Percentiles rank a stretch among this genome's conserved stretches.
Evolutionary conservation across 2,329 filamentous ascomycete genomes (phyloP).

Genomic region (Simplicillium aogashimaense): DNA sequence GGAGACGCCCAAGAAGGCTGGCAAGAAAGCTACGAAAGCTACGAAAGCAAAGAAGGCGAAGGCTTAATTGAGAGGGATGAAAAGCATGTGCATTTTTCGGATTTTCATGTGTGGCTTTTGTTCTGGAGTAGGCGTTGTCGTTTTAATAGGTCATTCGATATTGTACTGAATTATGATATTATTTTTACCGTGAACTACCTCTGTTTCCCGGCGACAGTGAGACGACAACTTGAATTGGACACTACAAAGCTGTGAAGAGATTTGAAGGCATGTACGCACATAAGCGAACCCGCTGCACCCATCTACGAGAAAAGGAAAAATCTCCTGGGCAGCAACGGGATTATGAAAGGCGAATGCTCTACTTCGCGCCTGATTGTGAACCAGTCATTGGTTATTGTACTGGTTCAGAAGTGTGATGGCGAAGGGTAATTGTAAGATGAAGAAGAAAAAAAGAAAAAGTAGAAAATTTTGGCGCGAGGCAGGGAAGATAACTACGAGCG

Average conservation of each 20-base stretch:
- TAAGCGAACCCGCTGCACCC: conserved; percentile 52
- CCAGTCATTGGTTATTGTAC: conserved; percentile 24
- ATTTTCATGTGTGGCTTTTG: conserved; percentile 2
- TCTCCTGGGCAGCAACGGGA: conserved; percentile 38
- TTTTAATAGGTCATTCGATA: no score
- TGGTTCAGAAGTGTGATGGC: conserved; percentile 24
- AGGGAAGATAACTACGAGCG: no score
- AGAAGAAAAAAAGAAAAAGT: conserved; percentile 23
- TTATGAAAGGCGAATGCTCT: conserved; percentile 52
- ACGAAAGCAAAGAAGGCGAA: conserved; percentile 28
- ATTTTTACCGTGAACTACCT: no score
- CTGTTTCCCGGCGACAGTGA: no score
- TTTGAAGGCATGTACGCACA: conserved; percentile 42
- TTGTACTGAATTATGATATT: no score
- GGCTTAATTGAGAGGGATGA: conserved; percentile 16
- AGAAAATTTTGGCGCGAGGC: conserved; percentile 10
- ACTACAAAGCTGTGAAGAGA: neutral
- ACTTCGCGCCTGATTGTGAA: conserved; percentile 40
- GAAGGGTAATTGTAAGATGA: conserved; percentile 38
- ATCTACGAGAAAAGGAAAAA: conserved; percentile 15
- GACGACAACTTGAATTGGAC: neutral
- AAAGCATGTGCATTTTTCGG: conserved; percentile 3
- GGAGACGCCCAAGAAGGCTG: conserved; percentile 15
- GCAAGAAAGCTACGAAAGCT: conserved; percentile 22
- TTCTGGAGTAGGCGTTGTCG: no score